These are phyloP conservation scores for Saccharomycopsis hybrid DNA, from an alignment of 1,139 yeast species.

Conservation along the genomic window DNA sequence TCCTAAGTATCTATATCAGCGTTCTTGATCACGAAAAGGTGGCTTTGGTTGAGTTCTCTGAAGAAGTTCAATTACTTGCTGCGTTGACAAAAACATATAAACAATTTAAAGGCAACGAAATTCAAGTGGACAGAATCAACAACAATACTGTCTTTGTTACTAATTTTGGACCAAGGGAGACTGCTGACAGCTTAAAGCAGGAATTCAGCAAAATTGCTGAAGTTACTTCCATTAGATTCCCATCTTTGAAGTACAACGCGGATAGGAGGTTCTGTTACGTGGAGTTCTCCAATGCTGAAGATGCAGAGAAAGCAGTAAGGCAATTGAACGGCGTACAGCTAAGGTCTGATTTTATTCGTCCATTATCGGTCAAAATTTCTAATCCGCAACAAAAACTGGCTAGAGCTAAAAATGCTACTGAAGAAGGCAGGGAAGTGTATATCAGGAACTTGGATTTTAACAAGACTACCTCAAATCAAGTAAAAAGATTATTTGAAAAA, in stretches of 20 bases:
- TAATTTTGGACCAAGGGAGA: constrained; percentile 60
- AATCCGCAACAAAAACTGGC: constrained; percentile 38
- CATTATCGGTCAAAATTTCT: constrained; percentile 53
- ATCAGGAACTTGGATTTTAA: constrained; percentile 46
- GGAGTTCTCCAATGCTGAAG: constrained; percentile 43
- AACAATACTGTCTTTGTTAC: constrained; percentile 59
- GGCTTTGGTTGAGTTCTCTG: constrained; percentile 52
- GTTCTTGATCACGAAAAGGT: constrained; percentile 7
- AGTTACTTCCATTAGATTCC: constrained; percentile 55
- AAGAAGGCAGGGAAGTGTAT: constrained; percentile 50
- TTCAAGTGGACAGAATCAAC: constrained; percentile 41
- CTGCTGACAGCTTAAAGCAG: constrained; percentile 34
- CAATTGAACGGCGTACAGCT: constrained; percentile 37
- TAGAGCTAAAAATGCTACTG: constrained; percentile 34
- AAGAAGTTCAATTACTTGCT: constrained; percentile 43
- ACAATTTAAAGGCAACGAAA: constrained; percentile 35
- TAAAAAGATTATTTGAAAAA: constrained; percentile 32
- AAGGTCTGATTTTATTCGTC: constrained; percentile 19
- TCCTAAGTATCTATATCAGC: constrained; percentile 31
- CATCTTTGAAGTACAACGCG: constrained; percentile 51
- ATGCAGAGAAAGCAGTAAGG: constrained; percentile 44
- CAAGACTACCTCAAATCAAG: constrained; percentile 27
- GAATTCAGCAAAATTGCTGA: constrained; percentile 43
- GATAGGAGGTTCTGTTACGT: constrained; percentile 72
- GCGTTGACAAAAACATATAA: constrained; percentile 60